These are phyloP conservation scores for Stagonosporopsis cucurbitacearum DNA, from an alignment of 2,329 filamentous ascomycete species.

Conservation along the genomic window DNA sequence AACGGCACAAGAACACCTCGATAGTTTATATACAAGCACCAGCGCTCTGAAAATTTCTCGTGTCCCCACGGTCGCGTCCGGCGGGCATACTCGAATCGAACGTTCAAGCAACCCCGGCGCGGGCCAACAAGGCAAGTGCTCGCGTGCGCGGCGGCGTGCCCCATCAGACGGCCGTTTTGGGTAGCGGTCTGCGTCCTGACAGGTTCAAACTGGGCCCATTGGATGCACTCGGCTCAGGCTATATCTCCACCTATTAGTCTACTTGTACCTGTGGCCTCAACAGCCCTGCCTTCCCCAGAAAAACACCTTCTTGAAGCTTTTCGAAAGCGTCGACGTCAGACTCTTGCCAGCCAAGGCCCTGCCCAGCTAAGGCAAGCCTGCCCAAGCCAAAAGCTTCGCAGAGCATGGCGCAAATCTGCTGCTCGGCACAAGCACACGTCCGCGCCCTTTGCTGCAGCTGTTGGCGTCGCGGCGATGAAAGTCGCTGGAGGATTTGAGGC, in stretches of 20 bases:
- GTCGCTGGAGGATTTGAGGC: constrained; percentile 4
- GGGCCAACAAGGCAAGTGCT: constrained; percentile 9
- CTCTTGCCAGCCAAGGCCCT: constrained; percentile 9
- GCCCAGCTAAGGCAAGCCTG: constrained; percentile 19
- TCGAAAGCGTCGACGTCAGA: constrained; percentile 3
- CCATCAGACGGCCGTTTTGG: constrained; percentile 6
- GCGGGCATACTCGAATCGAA: constrained; percentile 19
- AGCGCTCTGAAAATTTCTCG: constrained; percentile 32
- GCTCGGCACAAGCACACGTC: constrained; percentile 3
- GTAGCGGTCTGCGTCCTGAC: constrained; percentile 10
- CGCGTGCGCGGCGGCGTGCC: constrained; percentile 17
- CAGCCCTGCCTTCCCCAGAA: constrained; percentile 19
- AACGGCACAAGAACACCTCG: neutral
- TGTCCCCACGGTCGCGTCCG: constrained; percentile 28
- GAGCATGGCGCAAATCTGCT: constrained; percentile 5
- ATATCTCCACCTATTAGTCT: constrained; percentile 7
- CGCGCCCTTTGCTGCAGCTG: constrained; percentile 6
- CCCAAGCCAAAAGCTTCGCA: constrained; percentile 20
- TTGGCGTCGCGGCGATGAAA: constrained; percentile 11
- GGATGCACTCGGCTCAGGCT: constrained; percentile 2
- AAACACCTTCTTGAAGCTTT: neutral
- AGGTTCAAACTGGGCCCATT: constrained; percentile 4
- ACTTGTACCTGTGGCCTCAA: neutral
- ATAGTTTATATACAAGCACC: constrained; percentile 27
- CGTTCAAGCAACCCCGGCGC: constrained; percentile 14